Percentiles rank a stretch among this genome's conserved stretches.
Conservation (phyloP, 768 basidiomycete species). For the Pleurotus giganteus region DNA sequence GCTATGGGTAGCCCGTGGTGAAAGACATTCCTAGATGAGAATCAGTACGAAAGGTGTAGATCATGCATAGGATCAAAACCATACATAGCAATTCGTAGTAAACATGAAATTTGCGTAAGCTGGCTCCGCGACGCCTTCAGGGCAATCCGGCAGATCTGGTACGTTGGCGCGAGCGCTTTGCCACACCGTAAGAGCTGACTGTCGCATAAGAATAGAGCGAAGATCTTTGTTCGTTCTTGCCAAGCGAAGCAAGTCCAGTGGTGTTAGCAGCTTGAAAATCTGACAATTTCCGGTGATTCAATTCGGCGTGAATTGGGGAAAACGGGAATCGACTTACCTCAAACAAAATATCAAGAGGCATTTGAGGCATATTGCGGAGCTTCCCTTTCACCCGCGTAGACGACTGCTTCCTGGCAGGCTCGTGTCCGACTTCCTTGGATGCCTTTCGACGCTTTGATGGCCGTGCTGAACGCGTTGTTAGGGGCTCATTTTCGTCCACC, state of each 20-base stretch:
- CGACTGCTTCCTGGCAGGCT: not conserved
- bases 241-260: conserved; percentile 6
- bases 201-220: conserved; percentile 2
- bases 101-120: conserved; percentile 4
- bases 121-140: conserved; percentile 1
- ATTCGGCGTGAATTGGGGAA: not conserved
- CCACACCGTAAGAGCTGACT: conserved; percentile 7
- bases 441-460: no score
- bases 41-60: not conserved
- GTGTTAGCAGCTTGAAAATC: not conserved
- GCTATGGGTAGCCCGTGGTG: not conserved
- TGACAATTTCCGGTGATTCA: not conserved
- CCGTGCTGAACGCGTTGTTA: no score
- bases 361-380: conserved; percentile 11
- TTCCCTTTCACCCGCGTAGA: conserved; percentile 1
- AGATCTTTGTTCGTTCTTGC: conserved; percentile 6
- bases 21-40: conserved; percentile 9
- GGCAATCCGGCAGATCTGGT: conserved; percentile 1
- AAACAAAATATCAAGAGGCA: conserved; percentile 14
- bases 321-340: not conserved
- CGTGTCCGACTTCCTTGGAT: no score
- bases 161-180: conserved; percentile 8
- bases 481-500: no score
- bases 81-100: conserved; percentile 3
- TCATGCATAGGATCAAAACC: not conserved